Base-by-base conservation (phyloP, 345 rosid genomes). In the Dimocarpus longan region DNA sequence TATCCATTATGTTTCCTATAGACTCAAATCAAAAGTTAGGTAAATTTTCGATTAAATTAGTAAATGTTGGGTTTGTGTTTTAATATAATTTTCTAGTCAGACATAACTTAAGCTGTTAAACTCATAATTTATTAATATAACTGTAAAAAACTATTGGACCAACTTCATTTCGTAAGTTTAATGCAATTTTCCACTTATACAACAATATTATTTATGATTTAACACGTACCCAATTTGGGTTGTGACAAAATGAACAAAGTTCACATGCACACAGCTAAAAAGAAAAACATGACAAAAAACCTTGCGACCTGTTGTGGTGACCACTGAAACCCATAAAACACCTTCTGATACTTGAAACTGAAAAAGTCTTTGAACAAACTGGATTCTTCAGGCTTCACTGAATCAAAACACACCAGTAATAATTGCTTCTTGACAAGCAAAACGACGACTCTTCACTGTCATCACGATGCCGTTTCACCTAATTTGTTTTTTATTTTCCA, bases 361-460 rank as follows among this genome's bases (percentile, higher is more conserved):
- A 32, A 40, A 59, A 72, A 57, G 66, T 37, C 46, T 9, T 73
- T 39, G 66, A 4, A 24, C 37, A n/a, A 16, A 19, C 66, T 21
- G 59, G n/a, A 54, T 11, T 5, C 1, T 39, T 21, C 67, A 40
- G 37, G 37, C 37, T 32, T 15, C 68, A 22, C 68, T 8, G 76
- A 73, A 21, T 73, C 48, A 37, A 1, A 37, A 32, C 37, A 56
- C 48, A 56, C 48, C 0, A 32, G 56, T 54, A 11, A 56, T 72
- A 19, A 72, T 3, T 13, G 24, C 18, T 5, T 3, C 26, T 32
- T 32, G 64, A 22, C 26, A 3, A 37, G 75, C 46, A 56, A 72
- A 72, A 72, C 74, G 75, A 72, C 75, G 19, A 56, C 46, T 56
- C 19, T 7, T n/a, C 32, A 4, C 62, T 42, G 9, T 44, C 10